Evolutionary conservation across 2,329 filamentous ascomycete genomes (phyloP).

Genomic region (Diplodia sapinea): DNA sequence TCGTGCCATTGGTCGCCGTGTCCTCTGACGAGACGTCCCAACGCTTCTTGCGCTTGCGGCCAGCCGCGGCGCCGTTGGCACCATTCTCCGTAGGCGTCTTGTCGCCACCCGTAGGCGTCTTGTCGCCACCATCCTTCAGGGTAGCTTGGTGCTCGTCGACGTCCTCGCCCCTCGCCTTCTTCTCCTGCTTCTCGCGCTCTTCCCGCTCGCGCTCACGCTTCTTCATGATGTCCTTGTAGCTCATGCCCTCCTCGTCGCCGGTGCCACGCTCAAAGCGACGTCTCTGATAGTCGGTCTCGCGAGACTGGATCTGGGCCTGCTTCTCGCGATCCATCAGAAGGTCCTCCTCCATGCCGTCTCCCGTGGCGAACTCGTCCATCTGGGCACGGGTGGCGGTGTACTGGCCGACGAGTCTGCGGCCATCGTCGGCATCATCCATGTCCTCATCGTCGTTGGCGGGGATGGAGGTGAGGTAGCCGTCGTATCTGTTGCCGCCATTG

Average conservation of each 20-base stretch:
- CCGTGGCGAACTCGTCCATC: conserved; percentile 91
- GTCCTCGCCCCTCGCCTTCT: conserved; percentile 66
- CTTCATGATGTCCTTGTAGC: conserved; percentile 90
- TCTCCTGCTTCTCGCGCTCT: conserved; percentile 79
- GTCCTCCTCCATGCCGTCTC: conserved; percentile 91
- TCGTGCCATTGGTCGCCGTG: conserved; percentile 55
- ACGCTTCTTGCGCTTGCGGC: conserved; percentile 86
- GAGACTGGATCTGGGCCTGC: conserved; percentile 86
- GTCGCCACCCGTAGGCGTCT: conserved; percentile 43
- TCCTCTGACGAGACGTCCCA: conserved; percentile 80
- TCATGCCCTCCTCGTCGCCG: conserved; percentile 78
- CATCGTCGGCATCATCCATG: conserved; percentile 73
- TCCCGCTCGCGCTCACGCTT: conserved; percentile 89
- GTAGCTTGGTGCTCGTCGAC: conserved; percentile 73
- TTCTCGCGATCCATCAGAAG: conserved; percentile 85
- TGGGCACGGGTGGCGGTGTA: conserved; percentile 92
- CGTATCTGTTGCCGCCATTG: conserved; percentile 78
- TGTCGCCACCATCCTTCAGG: conserved; percentile 71
- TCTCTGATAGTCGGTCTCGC: conserved; percentile 98
- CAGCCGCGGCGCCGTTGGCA: conserved; percentile 64
- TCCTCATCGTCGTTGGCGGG: conserved; percentile 79
- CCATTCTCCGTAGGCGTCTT: conserved; percentile 60
- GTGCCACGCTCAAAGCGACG: conserved; percentile 82
- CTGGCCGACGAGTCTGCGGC: conserved; percentile 84
- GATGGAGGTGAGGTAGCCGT: conserved; percentile 90